These are phyloP conservation scores for Zygosaccharomyces pseudorouxii DNA, from an alignment of 805 yeast genomes.

Conservation along the genomic window DNA sequence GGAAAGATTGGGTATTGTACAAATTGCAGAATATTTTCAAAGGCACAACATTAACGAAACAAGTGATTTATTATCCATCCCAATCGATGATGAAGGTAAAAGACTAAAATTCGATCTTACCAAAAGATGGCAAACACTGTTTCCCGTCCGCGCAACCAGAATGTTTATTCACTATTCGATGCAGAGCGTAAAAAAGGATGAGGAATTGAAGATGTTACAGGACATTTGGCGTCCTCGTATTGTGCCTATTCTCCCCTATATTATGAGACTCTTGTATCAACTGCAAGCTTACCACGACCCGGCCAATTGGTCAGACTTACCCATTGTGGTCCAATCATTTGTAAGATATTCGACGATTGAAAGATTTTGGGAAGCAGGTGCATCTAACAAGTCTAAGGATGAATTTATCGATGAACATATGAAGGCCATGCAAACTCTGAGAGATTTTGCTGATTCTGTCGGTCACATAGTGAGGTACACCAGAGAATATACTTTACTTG, in stretches of 20 bases:
- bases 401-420: slow-evolving; percentile 92
- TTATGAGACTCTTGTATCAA: slow-evolving; percentile 79
- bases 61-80: slow-evolving; percentile 68
- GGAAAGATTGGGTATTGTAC: slow-evolving; percentile 94
- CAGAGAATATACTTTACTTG: slow-evolving; percentile 88
- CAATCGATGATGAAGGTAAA: slow-evolving; percentile 88
- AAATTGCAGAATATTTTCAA: slow-evolving; percentile 86
- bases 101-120: slow-evolving; percentile 70
- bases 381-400: slow-evolving; percentile 88
- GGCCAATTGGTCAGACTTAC: slow-evolving; percentile 81
- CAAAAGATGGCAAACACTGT: slow-evolving; percentile 88
- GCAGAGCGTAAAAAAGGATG: slow-evolving; percentile 78
- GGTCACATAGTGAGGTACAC: slow-evolving; percentile 96
- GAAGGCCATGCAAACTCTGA: slow-evolving; percentile 84
- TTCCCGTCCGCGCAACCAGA: slow-evolving; percentile 94
- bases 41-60: slow-evolving; percentile 72
- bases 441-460: slow-evolving; percentile 96
- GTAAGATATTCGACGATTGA: slow-evolving; percentile 87
- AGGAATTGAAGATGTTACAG: slow-evolving; percentile 62
- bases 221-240: slow-evolving; percentile 90
- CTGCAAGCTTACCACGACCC: slow-evolving; percentile 95
- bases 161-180: slow-evolving; percentile 92
- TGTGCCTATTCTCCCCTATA: slow-evolving; percentile 86
- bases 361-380: slow-evolving; percentile 98
- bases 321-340: slow-evolving; percentile 85